These are phyloP conservation scores for Ananas comosus DNA, from an alignment of 176 grass and related monocot genomes.

Conservation along the genomic window DNA sequence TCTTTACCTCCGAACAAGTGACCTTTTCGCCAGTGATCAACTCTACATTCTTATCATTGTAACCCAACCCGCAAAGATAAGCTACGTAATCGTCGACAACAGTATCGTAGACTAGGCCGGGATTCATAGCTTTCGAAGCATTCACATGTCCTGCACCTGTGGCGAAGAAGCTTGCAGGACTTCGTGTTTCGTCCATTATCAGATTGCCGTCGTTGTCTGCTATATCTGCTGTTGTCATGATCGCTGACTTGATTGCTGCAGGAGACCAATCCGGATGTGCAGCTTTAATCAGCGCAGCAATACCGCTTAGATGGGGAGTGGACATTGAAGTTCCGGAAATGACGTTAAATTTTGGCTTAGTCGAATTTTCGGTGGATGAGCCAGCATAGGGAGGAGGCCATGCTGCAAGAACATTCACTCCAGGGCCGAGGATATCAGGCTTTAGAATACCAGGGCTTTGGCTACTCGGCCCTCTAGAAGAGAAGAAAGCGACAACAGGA, in stretches of 20 bases:
- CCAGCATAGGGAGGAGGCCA: background rate
- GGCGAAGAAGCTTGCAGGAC: background rate
- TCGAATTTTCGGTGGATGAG: background rate
- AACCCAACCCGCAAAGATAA: background rate
- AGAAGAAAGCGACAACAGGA: constrained; percentile 1
- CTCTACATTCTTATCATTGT: background rate
- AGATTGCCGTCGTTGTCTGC: background rate
- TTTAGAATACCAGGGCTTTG: background rate
- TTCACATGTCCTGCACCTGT: constrained; percentile 8
- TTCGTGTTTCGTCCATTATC: background rate
- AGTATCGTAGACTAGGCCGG: constrained; percentile 5
- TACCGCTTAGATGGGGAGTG: constrained; percentile 4
- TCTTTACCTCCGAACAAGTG: background rate
- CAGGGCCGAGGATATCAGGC: constrained; percentile 9
- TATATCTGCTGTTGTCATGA: constrained; percentile 11
- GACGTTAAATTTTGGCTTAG: background rate
- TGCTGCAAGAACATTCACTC: constrained; percentile 12
- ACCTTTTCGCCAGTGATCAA: background rate
- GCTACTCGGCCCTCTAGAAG: constrained; percentile 2
- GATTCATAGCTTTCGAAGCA: background rate
- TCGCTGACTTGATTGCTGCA: constrained; percentile 8
- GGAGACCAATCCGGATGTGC: constrained; percentile 1
- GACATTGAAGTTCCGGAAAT: constrained; percentile 12
- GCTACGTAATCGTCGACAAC: background rate
- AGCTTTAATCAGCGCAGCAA: background rate